phyloP scores from a whole-genome alignment of 768 basidiomycete genomes.

The Pleurotus cornucopiae region DNA sequence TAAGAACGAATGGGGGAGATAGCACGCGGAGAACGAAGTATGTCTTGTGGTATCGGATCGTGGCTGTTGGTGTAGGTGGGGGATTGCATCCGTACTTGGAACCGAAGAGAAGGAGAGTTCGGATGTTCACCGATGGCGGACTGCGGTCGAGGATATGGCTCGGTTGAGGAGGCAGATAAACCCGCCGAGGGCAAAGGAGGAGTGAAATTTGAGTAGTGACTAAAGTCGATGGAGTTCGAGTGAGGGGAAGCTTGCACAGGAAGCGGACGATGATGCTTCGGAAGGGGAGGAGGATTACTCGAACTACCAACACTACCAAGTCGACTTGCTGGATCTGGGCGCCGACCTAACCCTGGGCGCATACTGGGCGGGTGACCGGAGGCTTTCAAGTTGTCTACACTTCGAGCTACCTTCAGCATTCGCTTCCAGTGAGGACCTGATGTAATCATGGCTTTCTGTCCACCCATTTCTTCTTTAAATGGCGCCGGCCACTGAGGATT shows the following conservation, averaged over 20 bases:
- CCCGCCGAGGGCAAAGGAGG: constrained; percentile 14
- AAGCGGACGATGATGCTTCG: constrained; percentile 35
- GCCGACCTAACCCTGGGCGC: constrained; percentile 24
- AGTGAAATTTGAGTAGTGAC: constrained; percentile 22
- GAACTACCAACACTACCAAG: constrained; percentile 15
- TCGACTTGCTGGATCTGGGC: constrained; percentile 23
- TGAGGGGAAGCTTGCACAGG: constrained; percentile 38
- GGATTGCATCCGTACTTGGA: constrained; percentile 26
- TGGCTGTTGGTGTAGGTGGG: constrained; percentile 27
- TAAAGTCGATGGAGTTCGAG: constrained; percentile 25
- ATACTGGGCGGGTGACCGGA: constrained; percentile 25
- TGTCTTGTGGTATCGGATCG: constrained; percentile 30
- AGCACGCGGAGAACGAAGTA: constrained; percentile 34
- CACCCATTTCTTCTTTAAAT: constrained; percentile 42
- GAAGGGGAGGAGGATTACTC: constrained; percentile 23
- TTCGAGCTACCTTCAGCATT: constrained; percentile 42
- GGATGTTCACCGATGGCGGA: constrained; percentile 55
- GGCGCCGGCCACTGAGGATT: constrained; percentile 41
- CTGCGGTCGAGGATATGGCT: constrained; percentile 59
- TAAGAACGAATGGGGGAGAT: constrained; percentile 30
- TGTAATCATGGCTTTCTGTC: constrained; percentile 29
- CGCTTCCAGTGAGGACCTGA: constrained; percentile 25
- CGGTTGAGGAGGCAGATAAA: constrained; percentile 42
- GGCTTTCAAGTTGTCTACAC: constrained; percentile 51
- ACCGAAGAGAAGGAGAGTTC: constrained; percentile 32